These are phyloP conservation scores for Nakazawaea ishiwadae DNA, from an alignment of 805 yeast species.

Conservation along the genomic window DNA sequence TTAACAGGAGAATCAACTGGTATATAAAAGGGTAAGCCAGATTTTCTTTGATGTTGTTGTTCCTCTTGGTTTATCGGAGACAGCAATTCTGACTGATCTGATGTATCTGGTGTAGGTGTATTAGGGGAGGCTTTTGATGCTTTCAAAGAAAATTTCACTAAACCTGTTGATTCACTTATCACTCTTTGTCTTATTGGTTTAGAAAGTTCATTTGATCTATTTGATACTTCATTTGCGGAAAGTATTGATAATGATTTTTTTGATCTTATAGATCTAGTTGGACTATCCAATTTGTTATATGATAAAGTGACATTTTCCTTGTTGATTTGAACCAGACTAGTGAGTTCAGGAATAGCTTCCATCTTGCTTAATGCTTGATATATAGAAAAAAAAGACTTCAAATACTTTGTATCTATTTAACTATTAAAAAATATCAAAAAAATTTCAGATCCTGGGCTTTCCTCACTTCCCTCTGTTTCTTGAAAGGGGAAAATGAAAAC, in stretches of 20 bases:
- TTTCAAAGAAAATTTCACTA: conserved; percentile 37
- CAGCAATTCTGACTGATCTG: conserved; percentile 2
- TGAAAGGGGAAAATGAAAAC: conserved; percentile 5
- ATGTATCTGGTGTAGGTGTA: not conserved
- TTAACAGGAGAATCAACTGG: conserved; percentile 21
- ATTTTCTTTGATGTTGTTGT: conserved; percentile 10
- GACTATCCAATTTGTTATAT: not conserved
- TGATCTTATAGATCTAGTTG: conserved; percentile 16
- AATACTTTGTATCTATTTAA: no score
- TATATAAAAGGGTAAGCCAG: conserved; percentile 31
- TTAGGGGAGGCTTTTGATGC: not conserved
- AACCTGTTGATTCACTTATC: conserved; percentile 47
- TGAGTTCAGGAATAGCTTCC: conserved; percentile 7
- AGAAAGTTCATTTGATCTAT: conserved; percentile 19
- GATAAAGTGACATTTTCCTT: conserved; percentile 2
- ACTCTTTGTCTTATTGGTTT: conserved; percentile 33
- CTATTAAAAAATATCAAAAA: no score
- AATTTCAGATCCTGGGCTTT: no score
- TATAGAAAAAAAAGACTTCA: no score
- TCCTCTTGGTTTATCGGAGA: not conserved
- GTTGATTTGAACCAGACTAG: not conserved
- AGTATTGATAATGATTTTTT: conserved; percentile 30
- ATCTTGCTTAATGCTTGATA: not conserved
- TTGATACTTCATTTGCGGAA: conserved; percentile 15
- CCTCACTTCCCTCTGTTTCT: not conserved